Evolutionary conservation across 1,139 yeast species (phyloP).

Genomic region (Nakaseomyces uthaithaninus): DNA sequence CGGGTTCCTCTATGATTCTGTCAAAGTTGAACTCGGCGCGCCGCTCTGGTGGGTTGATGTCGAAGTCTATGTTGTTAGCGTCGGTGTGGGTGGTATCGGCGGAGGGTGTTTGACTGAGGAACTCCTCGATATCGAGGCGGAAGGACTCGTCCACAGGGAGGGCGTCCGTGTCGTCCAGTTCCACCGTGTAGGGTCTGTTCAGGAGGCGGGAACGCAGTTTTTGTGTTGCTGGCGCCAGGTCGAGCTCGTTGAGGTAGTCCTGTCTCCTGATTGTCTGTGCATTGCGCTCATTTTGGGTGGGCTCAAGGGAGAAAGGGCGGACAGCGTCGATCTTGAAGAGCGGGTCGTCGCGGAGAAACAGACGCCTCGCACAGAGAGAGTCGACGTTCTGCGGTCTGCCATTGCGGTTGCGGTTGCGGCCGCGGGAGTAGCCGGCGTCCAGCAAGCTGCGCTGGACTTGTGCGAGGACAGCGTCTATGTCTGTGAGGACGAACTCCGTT

Average conservation of each 20-base stretch:
- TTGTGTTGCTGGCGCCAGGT: conserved; percentile 12
- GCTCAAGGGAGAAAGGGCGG: conserved; percentile 12
- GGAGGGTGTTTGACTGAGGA: conserved; percentile 23
- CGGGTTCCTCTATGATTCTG: conserved; percentile 3
- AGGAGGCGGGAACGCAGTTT: conserved; percentile 8
- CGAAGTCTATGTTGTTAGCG: conserved; percentile 10
- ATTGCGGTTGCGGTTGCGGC: background rate
- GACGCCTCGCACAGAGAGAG: background rate
- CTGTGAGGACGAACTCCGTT: conserved; percentile 28
- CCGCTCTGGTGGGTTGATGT: conserved; percentile 3
- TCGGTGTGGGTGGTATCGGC: conserved; percentile 6
- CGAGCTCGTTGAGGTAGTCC: conserved; percentile 27
- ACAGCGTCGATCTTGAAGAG: conserved; percentile 12
- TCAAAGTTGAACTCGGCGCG: conserved; percentile 8
- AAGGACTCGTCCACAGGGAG: conserved; percentile 26
- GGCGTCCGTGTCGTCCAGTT: conserved; percentile 12
- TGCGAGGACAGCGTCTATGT: conserved; percentile 17
- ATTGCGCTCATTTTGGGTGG: no score
- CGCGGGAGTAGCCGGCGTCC: conserved; percentile 4
- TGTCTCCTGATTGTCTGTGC: conserved; percentile 20
- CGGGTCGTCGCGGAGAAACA: conserved; percentile 2
- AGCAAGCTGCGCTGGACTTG: conserved; percentile 21
- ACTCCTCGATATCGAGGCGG: conserved; percentile 26
- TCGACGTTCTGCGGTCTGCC: no score
- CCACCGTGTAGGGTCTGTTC: conserved; percentile 7